These are phyloP conservation scores for Gossypium herbaceum DNA, from an alignment of 345 rosid genomes.

Conservation along the genomic window DNA sequence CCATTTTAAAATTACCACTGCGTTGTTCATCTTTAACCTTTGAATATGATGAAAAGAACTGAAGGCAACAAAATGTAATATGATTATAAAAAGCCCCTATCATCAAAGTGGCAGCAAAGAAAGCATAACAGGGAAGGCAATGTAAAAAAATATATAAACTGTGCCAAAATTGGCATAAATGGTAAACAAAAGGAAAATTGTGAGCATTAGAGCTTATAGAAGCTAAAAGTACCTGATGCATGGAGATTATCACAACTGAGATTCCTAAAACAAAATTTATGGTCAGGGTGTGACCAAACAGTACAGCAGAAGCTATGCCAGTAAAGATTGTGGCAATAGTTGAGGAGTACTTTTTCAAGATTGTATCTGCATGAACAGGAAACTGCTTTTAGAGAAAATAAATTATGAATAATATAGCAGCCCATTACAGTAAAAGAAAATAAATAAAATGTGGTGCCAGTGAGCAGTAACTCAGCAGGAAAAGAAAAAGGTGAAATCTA, in stretches of 20 bases:
- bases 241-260: constrained; percentile 88
- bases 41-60: constrained; percentile 89
- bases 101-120: not conserved
- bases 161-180: not conserved
- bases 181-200: not conserved
- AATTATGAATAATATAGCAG: not conserved
- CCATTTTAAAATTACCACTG: constrained; percentile 48
- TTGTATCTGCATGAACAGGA: constrained; percentile 69
- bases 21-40: constrained; percentile 72
- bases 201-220: not conserved
- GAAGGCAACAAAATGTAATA: constrained; percentile 17
- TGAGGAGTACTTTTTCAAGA: constrained; percentile 97
- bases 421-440: not conserved
- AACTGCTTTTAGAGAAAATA: not conserved
- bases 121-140: constrained; percentile 2
- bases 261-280: constrained; percentile 89
- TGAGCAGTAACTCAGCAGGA: not conserved
- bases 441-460: not conserved
- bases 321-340: constrained; percentile 98
- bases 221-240: constrained; percentile 79
- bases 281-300: constrained; percentile 91
- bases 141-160: not conserved
- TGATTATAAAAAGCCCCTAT: not conserved
- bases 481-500: too few relatives aligned
- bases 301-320: constrained; percentile 84